Evolutionary conservation across 2,329 filamentous ascomycete species (phyloP).

Genomic region (Fonsecaea erecta): DNA sequence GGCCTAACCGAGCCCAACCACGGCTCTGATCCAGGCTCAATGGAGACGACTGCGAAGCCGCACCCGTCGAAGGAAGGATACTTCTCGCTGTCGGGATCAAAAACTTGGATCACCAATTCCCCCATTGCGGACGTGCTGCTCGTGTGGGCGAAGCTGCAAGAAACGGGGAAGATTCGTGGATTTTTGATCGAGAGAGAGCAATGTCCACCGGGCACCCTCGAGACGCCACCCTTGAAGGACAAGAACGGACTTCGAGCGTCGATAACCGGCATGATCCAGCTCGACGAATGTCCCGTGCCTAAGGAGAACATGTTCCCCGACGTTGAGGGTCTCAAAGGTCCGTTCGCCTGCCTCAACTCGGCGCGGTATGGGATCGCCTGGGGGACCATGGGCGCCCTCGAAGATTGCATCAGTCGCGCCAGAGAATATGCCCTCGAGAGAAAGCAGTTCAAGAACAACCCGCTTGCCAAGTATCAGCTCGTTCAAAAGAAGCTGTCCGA

Average conservation of each 20-base stretch:
- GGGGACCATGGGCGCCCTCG: constrained; percentile 89
- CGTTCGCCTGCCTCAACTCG: constrained; percentile 92
- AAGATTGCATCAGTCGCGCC: constrained; percentile 83
- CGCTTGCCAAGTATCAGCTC: constrained; percentile 92
- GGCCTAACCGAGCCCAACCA: constrained; percentile 92
- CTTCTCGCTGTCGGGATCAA: constrained; percentile 76
- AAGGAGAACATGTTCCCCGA: constrained; percentile 92
- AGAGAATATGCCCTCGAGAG: constrained; percentile 88
- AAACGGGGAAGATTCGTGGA: constrained; percentile 90
- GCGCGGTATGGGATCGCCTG: constrained; percentile 92
- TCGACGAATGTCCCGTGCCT: constrained; percentile 87
- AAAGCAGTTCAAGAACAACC: constrained; percentile 95
- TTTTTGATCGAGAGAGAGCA: constrained; percentile 86
- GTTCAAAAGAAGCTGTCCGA: constrained; percentile 98
- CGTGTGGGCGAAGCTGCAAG: constrained; percentile 91
- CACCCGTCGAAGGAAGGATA: constrained; percentile 85
- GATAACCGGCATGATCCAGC: constrained; percentile 96
- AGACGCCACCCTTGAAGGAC: constrained; percentile 90
- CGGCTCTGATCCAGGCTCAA: constrained; percentile 85
- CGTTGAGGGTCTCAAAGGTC: constrained; percentile 82
- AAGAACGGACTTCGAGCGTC: constrained; percentile 94
- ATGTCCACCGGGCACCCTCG: constrained; percentile 84
- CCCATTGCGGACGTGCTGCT: constrained; percentile 84
- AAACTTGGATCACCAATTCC: constrained; percentile 96
- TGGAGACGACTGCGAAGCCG: constrained; percentile 85